A percentile compares a stretch with the other conserved stretches of the same genome.
Conservation (phyloP, 2,329 filamentous ascomycete genomes). For the Aspergillus pseudoglaucus region DNA sequence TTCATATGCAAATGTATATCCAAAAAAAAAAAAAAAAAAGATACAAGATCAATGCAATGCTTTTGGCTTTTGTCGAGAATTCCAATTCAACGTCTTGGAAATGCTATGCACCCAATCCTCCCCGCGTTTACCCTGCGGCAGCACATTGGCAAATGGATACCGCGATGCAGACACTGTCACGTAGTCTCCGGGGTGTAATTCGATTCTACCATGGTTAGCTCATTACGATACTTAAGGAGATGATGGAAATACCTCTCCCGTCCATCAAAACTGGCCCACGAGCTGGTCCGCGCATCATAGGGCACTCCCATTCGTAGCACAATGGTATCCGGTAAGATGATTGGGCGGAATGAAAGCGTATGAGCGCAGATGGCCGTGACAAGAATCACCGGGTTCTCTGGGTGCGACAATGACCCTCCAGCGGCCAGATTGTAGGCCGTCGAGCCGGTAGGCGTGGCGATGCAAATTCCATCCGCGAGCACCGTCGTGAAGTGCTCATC, state of each 20-base stretch:
- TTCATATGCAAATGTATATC: slow-evolving; percentile 4
- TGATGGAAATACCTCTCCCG: slow-evolving; percentile 58
- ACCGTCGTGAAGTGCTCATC: slow-evolving; percentile 93
- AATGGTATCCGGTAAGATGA: slow-evolving; percentile 92
- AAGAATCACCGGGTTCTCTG: slow-evolving; percentile 92
- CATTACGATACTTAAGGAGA: not conserved
- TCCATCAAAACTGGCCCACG: slow-evolving; percentile 98
- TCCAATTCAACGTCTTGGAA: slow-evolving; percentile 47
- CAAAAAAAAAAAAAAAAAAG: slow-evolving; percentile 6
- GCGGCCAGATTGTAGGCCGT: slow-evolving; percentile 95
- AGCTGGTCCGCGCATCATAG: slow-evolving; percentile 79
- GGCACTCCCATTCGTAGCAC: slow-evolving; percentile 91
- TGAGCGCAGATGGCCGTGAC: slow-evolving; percentile 92
- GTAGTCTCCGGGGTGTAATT: slow-evolving; percentile 46
- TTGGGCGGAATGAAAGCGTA: slow-evolving; percentile 90
- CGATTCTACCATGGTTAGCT: slow-evolving; percentile 29
- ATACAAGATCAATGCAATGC: slow-evolving; percentile 21
- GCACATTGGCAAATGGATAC: slow-evolving; percentile 47
- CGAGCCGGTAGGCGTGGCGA: slow-evolving; percentile 88
- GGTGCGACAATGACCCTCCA: slow-evolving; percentile 90
- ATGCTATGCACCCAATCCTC: slow-evolving; percentile 48
- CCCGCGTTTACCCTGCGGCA: slow-evolving; percentile 37
- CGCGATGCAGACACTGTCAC: slow-evolving; percentile 47
- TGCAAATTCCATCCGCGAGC: slow-evolving; percentile 85
- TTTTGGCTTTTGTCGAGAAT: slow-evolving; percentile 43